These are phyloP conservation scores for Silene noctiflora DNA, from an alignment of 179 eudicot species.

Conservation along the genomic window DNA sequence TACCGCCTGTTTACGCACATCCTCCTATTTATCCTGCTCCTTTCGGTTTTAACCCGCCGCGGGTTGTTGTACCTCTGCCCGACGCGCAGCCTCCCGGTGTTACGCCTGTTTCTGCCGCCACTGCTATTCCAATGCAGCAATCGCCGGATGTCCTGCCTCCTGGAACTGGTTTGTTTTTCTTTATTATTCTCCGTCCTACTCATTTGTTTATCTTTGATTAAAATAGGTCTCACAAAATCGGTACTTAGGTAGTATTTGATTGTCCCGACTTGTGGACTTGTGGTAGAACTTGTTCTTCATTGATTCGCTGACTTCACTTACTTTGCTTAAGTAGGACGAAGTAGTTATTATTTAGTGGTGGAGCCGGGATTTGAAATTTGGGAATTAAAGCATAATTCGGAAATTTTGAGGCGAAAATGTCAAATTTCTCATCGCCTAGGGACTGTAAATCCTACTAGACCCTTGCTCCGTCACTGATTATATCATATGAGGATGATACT, in stretches of 20 bases:
- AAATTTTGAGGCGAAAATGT: too few relatives aligned
- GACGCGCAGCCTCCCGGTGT: slow-evolving; percentile 84
- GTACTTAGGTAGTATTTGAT: too few relatives aligned
- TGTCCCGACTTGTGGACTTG: neutral
- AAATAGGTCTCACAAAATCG: too few relatives aligned
- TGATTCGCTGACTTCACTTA: neutral
- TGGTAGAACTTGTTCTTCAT: neutral
- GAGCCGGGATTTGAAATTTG: neutral
- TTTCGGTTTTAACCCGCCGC: slow-evolving; percentile 49
- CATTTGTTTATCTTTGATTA: neutral
- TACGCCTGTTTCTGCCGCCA: slow-evolving; percentile 41
- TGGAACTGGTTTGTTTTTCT: slow-evolving; percentile 55
- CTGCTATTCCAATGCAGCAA: slow-evolving; percentile 23
- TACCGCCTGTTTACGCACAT: slow-evolving; percentile 31
- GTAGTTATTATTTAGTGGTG: too few relatives aligned
- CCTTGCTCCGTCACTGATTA: neutral
- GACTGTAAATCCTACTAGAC: neutral
- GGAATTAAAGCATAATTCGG: neutral
- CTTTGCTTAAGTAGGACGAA: neutral
- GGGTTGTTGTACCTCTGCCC: slow-evolving; percentile 51
- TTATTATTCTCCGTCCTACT: neutral
- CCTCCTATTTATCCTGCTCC: slow-evolving; percentile 56
- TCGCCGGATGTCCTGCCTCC: slow-evolving; percentile 58
- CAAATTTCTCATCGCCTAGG: too few relatives aligned
- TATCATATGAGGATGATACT: neutral